Percentiles rank a stretch among this genome's conserved stretches.
phyloP scores from a whole-genome alignment of 1,284 basidiomycete genomes.

The Cutaneotrichosporon curvatum region DNA sequence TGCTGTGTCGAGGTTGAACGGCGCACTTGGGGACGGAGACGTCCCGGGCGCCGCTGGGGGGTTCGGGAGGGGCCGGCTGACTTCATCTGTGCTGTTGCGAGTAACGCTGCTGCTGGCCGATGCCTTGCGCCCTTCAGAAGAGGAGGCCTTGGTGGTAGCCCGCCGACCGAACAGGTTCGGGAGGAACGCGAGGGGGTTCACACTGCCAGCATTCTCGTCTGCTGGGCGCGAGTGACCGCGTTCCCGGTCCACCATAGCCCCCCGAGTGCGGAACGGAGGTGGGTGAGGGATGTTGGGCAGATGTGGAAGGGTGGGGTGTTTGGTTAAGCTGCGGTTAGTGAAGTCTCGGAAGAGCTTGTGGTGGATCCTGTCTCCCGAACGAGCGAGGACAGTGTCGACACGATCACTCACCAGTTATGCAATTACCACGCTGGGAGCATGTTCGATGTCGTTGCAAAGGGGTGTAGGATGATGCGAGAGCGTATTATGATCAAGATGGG shows the following conservation, averaged over 20 bases:
- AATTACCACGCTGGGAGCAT: too few species aligned
- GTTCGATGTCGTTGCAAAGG: too few species aligned
- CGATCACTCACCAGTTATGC: too few species aligned
- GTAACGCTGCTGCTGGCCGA: slow-evolving; percentile 7
- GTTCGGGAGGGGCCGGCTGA: neutral
- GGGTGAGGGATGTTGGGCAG: neutral
- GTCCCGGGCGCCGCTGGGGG: slow-evolving; percentile 6
- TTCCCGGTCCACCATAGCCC: neutral
- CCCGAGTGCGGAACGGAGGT: neutral
- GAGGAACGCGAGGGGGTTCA: slow-evolving; percentile 16
- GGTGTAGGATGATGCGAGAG: too few species aligned
- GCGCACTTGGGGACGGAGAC: neutral
- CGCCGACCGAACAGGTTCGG: slow-evolving; percentile 25
- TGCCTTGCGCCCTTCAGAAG: slow-evolving; percentile 9
- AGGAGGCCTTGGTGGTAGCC: slow-evolving; percentile 10
- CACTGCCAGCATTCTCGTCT: slow-evolving; percentile 5
- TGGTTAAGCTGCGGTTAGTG: too few species aligned
- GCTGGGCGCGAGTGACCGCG: slow-evolving; percentile 2
- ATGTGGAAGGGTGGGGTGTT: too few species aligned
- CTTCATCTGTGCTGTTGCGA: slow-evolving; percentile 13
- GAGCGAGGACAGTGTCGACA: too few species aligned
- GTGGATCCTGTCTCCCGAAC: too few species aligned
- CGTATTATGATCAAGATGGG: too few species aligned
- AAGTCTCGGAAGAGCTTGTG: too few species aligned
- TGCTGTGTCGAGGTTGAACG: slow-evolving; percentile 32